These are phyloP conservation scores for Penicillium sp. DNA, from an alignment of 2,329 filamentous ascomycete species.

Conservation along the genomic window DNA sequence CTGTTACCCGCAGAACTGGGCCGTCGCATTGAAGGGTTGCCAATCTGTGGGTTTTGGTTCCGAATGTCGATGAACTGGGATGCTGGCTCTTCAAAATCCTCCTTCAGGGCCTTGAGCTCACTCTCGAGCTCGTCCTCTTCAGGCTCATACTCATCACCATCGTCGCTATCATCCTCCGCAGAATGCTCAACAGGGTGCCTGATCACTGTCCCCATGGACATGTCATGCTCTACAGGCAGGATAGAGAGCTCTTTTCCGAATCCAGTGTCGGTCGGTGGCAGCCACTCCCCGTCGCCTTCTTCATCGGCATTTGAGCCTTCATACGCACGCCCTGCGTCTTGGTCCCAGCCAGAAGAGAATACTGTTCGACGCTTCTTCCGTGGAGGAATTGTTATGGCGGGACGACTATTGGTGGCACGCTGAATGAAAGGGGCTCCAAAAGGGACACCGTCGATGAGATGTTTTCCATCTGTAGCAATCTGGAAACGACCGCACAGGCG, in stretches of 20 bases:
- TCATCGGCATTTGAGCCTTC: slow-evolving; percentile 18
- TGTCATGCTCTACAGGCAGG: slow-evolving; percentile 25
- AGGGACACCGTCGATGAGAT: slow-evolving; percentile 80
- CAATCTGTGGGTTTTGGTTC: slow-evolving; percentile 8
- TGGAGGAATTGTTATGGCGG: slow-evolving; percentile 69
- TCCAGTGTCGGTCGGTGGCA: slow-evolving; percentile 24
- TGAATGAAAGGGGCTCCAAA: slow-evolving; percentile 75
- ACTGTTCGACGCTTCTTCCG: slow-evolving; percentile 63
- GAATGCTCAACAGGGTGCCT: slow-evolving; percentile 32
- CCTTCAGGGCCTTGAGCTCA: slow-evolving; percentile 47
- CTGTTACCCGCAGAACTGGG: slow-evolving; percentile 18
- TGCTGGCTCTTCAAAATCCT: slow-evolving; percentile 38
- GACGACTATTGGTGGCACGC: slow-evolving; percentile 57
- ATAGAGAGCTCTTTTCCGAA: slow-evolving; percentile 29
- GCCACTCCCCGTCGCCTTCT: slow-evolving; percentile 34
- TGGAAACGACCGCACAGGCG: slow-evolving; percentile 76
- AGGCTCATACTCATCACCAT: slow-evolving; percentile 26
- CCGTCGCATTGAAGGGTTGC: slow-evolving; percentile 12
- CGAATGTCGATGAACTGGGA: slow-evolving; percentile 21
- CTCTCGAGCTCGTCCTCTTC: slow-evolving; percentile 42
- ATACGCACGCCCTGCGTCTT: slow-evolving; percentile 12
- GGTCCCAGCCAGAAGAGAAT: slow-evolving; percentile 30
- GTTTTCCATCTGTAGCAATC: slow-evolving; percentile 74
- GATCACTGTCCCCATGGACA: slow-evolving; percentile 38
- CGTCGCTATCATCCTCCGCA: slow-evolving; percentile 33